Evolutionary conservation across 805 yeast species (phyloP).

Genomic region (Barnettozyma botsteinii): DNA sequence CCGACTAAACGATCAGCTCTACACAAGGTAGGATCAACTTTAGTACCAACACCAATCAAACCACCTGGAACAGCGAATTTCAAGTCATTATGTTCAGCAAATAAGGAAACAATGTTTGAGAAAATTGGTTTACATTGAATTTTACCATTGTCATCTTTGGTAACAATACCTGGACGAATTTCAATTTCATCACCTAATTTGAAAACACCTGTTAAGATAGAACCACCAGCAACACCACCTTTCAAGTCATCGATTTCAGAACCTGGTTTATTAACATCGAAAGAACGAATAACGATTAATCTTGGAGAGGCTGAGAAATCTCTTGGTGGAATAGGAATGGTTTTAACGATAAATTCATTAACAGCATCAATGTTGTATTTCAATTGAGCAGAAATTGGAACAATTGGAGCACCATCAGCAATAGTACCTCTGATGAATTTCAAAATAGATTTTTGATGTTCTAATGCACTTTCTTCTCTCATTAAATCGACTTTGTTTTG

Average conservation of each 20-base stretch:
- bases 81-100: conserved; percentile 96
- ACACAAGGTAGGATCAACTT: conserved; percentile 97
- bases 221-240: conserved; percentile 99
- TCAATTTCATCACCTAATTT: conserved; percentile 97
- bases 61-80: conserved; percentile 99
- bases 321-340: conserved; percentile 93
- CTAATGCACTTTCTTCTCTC: conserved; percentile 95
- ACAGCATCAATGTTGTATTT: conserved; percentile 98
- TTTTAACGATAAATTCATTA: conserved; percentile 90
- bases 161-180: conserved; percentile 98
- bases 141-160: conserved; percentile 82
- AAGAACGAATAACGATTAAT: conserved; percentile 94
- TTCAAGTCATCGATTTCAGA: conserved; percentile 92
- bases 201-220: conserved; percentile 94
- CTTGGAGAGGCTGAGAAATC: conserved; percentile 93
- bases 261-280: conserved; percentile 99
- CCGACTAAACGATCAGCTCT: conserved; percentile 99
- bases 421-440: conserved; percentile 95
- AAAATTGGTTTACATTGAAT: conserved; percentile 94
- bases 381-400: conserved; percentile 97
- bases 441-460: conserved; percentile 88
- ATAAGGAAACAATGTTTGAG: conserved; percentile 87
- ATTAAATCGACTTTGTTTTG: conserved; percentile 98
- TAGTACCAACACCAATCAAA: conserved; percentile 98
- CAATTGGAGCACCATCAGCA: conserved; percentile 98